Conservation (phyloP, 768 basidiomycete species). For the Scleroderma citrinum region DNA sequence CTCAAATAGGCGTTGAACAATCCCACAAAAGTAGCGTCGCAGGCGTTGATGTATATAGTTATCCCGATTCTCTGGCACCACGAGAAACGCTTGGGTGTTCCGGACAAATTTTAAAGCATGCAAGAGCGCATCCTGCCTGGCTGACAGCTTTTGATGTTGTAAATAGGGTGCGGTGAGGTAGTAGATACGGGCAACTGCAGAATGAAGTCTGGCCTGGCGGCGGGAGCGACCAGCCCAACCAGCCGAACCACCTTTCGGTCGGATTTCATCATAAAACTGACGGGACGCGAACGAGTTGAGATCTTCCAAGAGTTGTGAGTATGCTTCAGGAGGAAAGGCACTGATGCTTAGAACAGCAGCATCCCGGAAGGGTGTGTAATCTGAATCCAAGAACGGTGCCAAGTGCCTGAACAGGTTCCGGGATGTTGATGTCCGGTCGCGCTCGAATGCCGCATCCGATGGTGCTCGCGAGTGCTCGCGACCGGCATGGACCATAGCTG, state of each 20-base stretch:
- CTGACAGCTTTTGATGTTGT: constrained; percentile 61
- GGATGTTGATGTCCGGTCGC: constrained; percentile 77
- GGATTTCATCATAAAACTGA: constrained; percentile 71
- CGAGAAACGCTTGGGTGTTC: constrained; percentile 75
- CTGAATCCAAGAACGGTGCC: constrained; percentile 83
- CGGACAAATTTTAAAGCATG: constrained; percentile 84
- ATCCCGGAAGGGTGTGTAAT: constrained; percentile 77
- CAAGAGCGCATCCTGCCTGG: constrained; percentile 65
- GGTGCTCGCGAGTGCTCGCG: constrained; percentile 66
- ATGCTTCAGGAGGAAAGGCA: constrained; percentile 70
- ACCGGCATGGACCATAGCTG: constrained; percentile 44
- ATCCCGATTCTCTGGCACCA: constrained; percentile 63
- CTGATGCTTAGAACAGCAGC: constrained; percentile 86
- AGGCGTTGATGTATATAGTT: constrained; percentile 74
- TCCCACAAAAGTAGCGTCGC: constrained; percentile 87
- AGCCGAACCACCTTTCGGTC: constrained; percentile 41
- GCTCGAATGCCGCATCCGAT: constrained; percentile 70
- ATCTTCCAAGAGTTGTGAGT: constrained; percentile 79
- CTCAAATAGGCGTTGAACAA: constrained; percentile 82
- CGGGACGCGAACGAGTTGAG: constrained; percentile 73
- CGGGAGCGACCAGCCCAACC: constrained; percentile 51
- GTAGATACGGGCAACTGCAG: constrained; percentile 86
- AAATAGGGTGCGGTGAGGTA: constrained; percentile 76
- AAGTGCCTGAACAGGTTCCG: constrained; percentile 80
- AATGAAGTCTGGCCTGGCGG: constrained; percentile 73